Percentiles rank a stretch among this genome's conserved stretches.
Conservation (phyloP, 805 yeast genomes). For the Wickerhamomyces sydowiorum region DNA sequence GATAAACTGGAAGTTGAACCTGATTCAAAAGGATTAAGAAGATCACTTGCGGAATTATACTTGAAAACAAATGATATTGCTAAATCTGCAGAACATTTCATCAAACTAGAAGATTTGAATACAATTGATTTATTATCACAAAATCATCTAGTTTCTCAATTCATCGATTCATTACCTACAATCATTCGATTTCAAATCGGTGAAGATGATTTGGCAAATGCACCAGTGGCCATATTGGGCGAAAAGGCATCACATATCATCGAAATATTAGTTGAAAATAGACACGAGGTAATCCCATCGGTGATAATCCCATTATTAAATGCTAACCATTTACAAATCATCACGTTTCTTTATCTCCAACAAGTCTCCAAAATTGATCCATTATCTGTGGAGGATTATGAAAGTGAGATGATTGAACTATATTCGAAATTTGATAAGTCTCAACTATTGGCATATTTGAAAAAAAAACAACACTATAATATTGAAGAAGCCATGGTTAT, state of each 20-base stretch:
- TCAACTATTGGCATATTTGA: constrained; percentile 55
- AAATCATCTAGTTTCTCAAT: constrained; percentile 55
- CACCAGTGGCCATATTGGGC: constrained; percentile 37
- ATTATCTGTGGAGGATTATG: constrained; percentile 47
- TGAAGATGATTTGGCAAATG: constrained; percentile 29
- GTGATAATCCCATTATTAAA: constrained; percentile 43
- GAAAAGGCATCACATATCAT: constrained; percentile 39
- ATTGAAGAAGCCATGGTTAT: constrained; percentile 63
- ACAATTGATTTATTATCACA: constrained; percentile 53
- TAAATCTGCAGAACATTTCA: constrained; percentile 60
- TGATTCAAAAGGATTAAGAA: constrained; percentile 28
- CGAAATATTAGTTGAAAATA: constrained; percentile 49
- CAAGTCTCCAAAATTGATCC: constrained; percentile 52
- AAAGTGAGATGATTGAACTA: constrained; percentile 60
- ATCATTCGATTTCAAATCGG: constrained; percentile 40
- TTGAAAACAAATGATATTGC: constrained; percentile 51
- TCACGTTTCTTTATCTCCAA: constrained; percentile 64
- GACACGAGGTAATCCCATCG: constrained; percentile 59
- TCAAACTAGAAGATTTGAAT: constrained; percentile 46
- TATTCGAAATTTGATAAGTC: constrained; percentile 56
- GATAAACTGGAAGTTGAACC: constrained; percentile 32
- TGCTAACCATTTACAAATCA: constrained; percentile 33
- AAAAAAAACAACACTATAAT: constrained; percentile 54
- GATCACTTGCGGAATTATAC: constrained; percentile 46
- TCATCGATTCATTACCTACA: constrained; percentile 42